These are phyloP conservation scores for Diaporthe vexans DNA, from an alignment of 2,329 filamentous ascomycete species.

Conservation along the genomic window DNA sequence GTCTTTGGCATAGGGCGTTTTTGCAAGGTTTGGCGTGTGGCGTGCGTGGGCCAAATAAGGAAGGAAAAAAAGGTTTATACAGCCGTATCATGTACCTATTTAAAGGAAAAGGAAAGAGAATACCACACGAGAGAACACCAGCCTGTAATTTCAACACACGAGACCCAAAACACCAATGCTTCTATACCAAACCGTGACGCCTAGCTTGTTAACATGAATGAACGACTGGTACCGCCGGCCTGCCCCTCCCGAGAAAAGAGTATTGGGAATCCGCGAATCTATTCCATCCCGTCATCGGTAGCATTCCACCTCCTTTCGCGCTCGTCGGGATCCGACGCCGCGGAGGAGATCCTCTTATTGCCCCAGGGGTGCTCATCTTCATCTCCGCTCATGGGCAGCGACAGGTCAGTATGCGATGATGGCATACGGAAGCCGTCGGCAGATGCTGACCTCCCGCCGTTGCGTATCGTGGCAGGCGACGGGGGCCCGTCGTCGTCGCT, in stretches of 20 bases:
- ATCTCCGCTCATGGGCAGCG: conserved; percentile 24
- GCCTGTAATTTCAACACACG: conserved; percentile 19
- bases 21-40: neutral
- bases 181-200: conserved; percentile 39
- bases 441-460: conserved; percentile 38
- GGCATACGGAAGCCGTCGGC: conserved; percentile 29
- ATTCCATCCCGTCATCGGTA: conserved; percentile 31
- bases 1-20: conserved; percentile 34
- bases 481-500: conserved; percentile 41
- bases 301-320: conserved; percentile 41
- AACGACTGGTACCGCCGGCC: conserved; percentile 17
- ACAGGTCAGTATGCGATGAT: conserved; percentile 31
- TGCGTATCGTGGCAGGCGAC: conserved; percentile 39
- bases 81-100: conserved; percentile 22
- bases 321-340: conserved; percentile 41
- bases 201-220: conserved; percentile 38
- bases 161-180: conserved; percentile 17
- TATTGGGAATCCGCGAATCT: neutral
- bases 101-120: neutral
- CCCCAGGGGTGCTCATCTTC: conserved; percentile 30
- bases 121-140: conserved; percentile 4
- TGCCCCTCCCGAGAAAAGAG: neutral
- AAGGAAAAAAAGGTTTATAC: conserved; percentile 12
- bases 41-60: neutral
- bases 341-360: conserved; percentile 41